These are phyloP conservation scores for Asterochloris erici DNA, from an alignment of 139 green algal species.

Conservation along the genomic window DNA sequence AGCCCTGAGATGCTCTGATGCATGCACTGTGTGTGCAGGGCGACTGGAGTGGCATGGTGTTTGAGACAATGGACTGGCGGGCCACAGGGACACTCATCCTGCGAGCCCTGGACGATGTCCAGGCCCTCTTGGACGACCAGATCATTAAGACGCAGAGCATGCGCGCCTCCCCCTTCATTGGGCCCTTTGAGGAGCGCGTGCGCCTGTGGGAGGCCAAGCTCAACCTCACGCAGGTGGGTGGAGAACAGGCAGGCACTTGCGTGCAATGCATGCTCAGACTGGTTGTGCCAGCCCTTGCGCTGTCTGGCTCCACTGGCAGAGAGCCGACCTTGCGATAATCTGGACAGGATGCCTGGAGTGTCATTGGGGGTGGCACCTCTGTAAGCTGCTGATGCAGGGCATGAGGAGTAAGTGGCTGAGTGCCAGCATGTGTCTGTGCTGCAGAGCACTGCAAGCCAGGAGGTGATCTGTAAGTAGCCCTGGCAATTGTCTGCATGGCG, in stretches of 20 bases:
- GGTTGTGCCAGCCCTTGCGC: too few relatives aligned
- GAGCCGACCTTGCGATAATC: too few relatives aligned
- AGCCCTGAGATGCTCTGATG: neutral
- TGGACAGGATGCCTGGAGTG: too few relatives aligned
- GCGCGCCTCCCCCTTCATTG: constrained; percentile 72
- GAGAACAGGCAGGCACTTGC: neutral
- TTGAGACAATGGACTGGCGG: constrained; percentile 63
- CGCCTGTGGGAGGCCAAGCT: constrained; percentile 44
- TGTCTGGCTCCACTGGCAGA: too few relatives aligned
- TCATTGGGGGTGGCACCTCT: too few relatives aligned
- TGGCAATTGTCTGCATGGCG: constrained; percentile 54
- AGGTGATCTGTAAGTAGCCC: constrained; percentile 76
- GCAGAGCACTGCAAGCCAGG: constrained; percentile 16
- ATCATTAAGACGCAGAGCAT: constrained; percentile 73
- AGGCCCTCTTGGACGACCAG: constrained; percentile 48
- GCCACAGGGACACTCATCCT: constrained; percentile 50
- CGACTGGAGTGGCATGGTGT: constrained; percentile 65
- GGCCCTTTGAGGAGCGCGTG: constrained; percentile 54
- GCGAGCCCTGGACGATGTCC: constrained; percentile 38
- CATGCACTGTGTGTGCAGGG: constrained; percentile 1
- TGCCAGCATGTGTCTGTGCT: too few relatives aligned
- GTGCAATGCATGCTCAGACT: constrained; percentile 5
- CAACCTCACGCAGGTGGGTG: constrained; percentile 47
- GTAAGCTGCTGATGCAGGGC: too few relatives aligned
- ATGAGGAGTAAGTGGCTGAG: too few relatives aligned